phyloP scores from a whole-genome alignment of 1,284 basidiomycete species.

The Leucoagaricus sp. region DNA sequence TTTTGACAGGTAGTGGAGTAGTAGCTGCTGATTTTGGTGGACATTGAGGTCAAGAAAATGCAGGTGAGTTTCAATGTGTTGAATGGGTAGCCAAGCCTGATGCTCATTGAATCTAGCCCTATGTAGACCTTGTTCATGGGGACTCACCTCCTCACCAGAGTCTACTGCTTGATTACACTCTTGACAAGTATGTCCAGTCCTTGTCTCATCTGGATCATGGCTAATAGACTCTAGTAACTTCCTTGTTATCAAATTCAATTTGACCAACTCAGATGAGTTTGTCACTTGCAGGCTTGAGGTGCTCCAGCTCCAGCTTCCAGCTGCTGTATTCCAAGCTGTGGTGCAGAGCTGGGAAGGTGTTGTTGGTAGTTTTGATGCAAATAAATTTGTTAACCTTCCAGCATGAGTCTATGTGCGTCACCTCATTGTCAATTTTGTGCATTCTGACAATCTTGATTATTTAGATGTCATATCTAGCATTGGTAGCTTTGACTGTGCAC shows the following conservation, averaged over 20 bases:
- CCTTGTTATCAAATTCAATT: slow-evolving; percentile 45
- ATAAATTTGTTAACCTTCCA: slow-evolving; percentile 39
- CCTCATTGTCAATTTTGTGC: not conserved
- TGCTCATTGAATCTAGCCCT: slow-evolving; percentile 50
- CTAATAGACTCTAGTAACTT: slow-evolving; percentile 37
- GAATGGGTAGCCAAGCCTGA: too few relatives aligned
- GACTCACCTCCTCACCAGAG: slow-evolving; percentile 51
- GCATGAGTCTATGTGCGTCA: slow-evolving; percentile 48
- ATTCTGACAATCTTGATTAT: not conserved
- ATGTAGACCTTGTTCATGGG: slow-evolving; percentile 56
- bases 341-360: slow-evolving; percentile 38
- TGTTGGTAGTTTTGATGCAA: slow-evolving; percentile 36
- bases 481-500: slow-evolving; percentile 51
- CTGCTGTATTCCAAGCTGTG: slow-evolving; percentile 50
- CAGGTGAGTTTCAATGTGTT: slow-evolving; percentile 38
- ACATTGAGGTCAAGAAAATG: slow-evolving; percentile 55
- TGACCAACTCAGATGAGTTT: slow-evolving; percentile 39
- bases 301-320: slow-evolving; percentile 47
- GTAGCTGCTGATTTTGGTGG: slow-evolving; percentile 53
- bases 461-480: slow-evolving; percentile 49
- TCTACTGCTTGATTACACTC: slow-evolving; percentile 53
- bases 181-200: slow-evolving; percentile 39
- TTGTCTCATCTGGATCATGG: slow-evolving; percentile 1
- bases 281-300: slow-evolving; percentile 37
- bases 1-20: slow-evolving; percentile 67